These are phyloP conservation scores for Bidens hawaiensis DNA, from an alignment of 140 eudicot species.

Conservation along the genomic window DNA sequence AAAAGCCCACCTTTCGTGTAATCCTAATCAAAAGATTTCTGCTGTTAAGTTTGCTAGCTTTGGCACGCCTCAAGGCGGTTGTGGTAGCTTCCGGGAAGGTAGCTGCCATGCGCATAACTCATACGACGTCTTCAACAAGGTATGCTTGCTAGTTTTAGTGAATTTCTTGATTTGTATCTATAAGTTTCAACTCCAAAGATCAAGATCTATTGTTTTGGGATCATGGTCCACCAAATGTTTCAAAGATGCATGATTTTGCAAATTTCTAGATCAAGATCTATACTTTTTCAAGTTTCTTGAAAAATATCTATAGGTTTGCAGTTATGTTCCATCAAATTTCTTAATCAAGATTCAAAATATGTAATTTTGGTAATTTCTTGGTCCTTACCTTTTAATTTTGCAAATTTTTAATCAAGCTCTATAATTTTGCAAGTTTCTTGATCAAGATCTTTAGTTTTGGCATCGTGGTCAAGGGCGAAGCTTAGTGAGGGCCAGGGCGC, in stretches of 20 bases:
- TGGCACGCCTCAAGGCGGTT: constrained; percentile 87
- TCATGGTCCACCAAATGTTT: not conserved
- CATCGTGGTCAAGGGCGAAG: too few relatives aligned
- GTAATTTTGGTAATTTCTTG: too few relatives aligned
- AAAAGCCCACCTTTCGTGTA: constrained; percentile 81
- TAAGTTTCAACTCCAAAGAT: not conserved
- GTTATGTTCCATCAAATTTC: too few relatives aligned
- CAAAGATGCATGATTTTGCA: not conserved
- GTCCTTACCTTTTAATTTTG: not conserved
- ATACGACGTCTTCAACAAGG: constrained; percentile 79
- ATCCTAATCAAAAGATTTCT: constrained; percentile 65
- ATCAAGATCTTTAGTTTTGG: not conserved
- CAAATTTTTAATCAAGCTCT: not conserved
- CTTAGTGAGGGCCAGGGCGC: too few relatives aligned
- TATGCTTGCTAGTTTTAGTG: constrained; percentile 22
- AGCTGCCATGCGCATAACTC: constrained; percentile 89
- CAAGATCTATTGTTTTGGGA: not conserved
- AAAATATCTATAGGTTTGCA: not conserved
- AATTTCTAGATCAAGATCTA: not conserved
- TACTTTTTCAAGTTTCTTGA: not conserved
- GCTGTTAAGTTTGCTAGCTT: constrained; percentile 85
- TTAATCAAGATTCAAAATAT: not conserved
- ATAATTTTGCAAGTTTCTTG: not conserved
- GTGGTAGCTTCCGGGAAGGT: constrained; percentile 84
- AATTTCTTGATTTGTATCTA: not conserved